Base-by-base conservation (phyloP, 129 eudicot species). In the Flaveria ramosissima region DNA sequence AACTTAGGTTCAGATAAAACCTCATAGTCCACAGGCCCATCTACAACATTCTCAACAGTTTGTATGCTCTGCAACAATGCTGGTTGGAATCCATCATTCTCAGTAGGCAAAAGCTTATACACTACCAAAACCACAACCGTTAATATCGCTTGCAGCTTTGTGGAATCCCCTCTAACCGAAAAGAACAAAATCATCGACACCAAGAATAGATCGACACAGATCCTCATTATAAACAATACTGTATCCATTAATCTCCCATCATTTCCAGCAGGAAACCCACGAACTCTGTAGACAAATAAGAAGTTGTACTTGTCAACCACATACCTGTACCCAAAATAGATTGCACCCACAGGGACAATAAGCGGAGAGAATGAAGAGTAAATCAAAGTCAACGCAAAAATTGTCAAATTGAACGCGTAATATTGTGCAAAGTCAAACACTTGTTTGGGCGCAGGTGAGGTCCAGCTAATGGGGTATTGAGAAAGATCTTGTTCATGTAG, bases 301-400 rank as follows among this genome's bases (percentile, higher is more conserved):
- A 95, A 95, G 87, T 95, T 95, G 92, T 95, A 95, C 78, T 95
- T 95, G 65, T 95, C 97, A 24, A 92, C 99, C 70, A 95, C 89
- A 14, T 95, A 95, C 77, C 97, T 83, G 70, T 95, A 95, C 43
- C 99, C 99, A 51, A 95, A 95, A 83, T 95, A 95, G 30, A 88
- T 67, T 14, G 97, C 89, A 64, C 99, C 99, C 68, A 95, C 97
- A 2, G 97, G 99, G 73, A 95, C 96, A 59, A 92, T 92, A 32
- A 95, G 94, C 1, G 99, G 99, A 48, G 99, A 88, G 77, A 95
- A 92, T 2, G 92, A 88, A 16, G 96, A 95, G 67, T 95, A 92
- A 24, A 95, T 92, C 84, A 95, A 84, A 7, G 99, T 95, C 70
- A 95, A 77, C 7, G 99, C 97, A 39, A 95, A 95, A 43, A 95